Conservation (phyloP, 768 basidiomycete genomes). For the Phanerochaete carnosa region DNA sequence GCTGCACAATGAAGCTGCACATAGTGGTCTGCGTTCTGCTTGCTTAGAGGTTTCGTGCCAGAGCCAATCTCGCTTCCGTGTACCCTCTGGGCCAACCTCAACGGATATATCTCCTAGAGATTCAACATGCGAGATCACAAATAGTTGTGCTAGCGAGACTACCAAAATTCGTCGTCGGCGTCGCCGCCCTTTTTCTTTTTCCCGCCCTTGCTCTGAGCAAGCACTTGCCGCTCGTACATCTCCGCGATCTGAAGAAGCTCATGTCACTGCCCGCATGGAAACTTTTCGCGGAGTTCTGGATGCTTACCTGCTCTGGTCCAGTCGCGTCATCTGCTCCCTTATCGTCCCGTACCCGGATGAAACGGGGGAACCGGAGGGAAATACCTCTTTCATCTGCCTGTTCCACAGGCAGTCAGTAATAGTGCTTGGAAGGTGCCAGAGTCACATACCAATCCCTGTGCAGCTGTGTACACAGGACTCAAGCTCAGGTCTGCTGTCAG, state of each 20-base stretch:
- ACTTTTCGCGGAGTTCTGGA: background rate
- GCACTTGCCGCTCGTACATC: conserved; percentile 87
- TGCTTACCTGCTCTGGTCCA: conserved; percentile 79
- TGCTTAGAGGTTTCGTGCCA: background rate
- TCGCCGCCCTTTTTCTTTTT: conserved; percentile 66
- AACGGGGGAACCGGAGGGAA: conserved; percentile 94
- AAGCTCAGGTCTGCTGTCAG: conserved; percentile 94
- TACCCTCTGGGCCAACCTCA: background rate
- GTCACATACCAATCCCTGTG: conserved; percentile 74
- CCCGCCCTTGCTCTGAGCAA: conserved; percentile 70
- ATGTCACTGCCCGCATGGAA: conserved; percentile 9
- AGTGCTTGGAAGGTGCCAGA: background rate
- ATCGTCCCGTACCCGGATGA: conserved; percentile 90
- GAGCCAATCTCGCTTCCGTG: background rate
- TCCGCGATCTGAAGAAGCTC: conserved; percentile 69
- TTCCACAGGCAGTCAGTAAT: conserved; percentile 1
- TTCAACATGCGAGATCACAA: background rate
- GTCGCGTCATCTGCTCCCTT: conserved; percentile 93
- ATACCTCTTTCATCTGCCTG: conserved; percentile 89
- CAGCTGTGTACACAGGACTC: conserved; percentile 96
- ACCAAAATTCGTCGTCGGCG: conserved; percentile 81
- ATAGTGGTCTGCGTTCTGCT: background rate
- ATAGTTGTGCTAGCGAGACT: background rate
- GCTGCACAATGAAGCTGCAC: background rate
- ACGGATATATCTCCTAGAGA: background rate